Percentiles rank a stretch among this genome's conserved stretches.
phyloP scores from a whole-genome alignment of 1,284 basidiomycete genomes.

The Boletellus deceptivus region DNA sequence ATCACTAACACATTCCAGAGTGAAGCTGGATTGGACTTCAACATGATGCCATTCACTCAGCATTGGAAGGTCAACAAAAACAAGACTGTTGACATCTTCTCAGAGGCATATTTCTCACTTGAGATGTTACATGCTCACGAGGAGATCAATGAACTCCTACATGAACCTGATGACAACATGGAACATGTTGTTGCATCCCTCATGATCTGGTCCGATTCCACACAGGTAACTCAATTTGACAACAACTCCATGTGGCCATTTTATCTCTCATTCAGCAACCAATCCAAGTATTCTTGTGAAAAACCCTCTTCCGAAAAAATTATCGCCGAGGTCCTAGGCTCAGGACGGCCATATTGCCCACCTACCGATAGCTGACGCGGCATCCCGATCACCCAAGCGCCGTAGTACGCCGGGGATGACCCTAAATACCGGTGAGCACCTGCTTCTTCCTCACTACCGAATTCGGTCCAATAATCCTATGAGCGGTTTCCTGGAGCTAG shows the following conservation, averaged over 20 bases:
- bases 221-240: constrained; percentile 24
- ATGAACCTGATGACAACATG: background rate
- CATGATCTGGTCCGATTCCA: constrained; percentile 34
- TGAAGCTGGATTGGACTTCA: background rate
- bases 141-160: background rate
- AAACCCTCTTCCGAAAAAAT: background rate
- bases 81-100: background rate
- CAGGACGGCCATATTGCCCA: too few relatives aligned
- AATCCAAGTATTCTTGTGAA: background rate
- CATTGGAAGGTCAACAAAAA: background rate
- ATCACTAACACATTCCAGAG: background rate
- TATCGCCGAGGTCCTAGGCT: too few relatives aligned
- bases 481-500: too few relatives aligned
- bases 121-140: background rate
- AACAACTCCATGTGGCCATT: background rate
- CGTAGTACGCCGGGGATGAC: too few relatives aligned
- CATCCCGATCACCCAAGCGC: too few relatives aligned
- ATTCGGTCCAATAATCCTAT: too few relatives aligned
- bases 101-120: background rate
- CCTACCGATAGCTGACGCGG: too few relatives aligned
- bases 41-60: background rate
- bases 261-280: background rate
- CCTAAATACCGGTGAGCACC: too few relatives aligned
- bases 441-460: too few relatives aligned
- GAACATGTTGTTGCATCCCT: constrained; percentile 23